Evolutionary conservation across 1,284 basidiomycete species (phyloP).

Genomic region (Anthracocystis panici-leucophaei): DNA sequence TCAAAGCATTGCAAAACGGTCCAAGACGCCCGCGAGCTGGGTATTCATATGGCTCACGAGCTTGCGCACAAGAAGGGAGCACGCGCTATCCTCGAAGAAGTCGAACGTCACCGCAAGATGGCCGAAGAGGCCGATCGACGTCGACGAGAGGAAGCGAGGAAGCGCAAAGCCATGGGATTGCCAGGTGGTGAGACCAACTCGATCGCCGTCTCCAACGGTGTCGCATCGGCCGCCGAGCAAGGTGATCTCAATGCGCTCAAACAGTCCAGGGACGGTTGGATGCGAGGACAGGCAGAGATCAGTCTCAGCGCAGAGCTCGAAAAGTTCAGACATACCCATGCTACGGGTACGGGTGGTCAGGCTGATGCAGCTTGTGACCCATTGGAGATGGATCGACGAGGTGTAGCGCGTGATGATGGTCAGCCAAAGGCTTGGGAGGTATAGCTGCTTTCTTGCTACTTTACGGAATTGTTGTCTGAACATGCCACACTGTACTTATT

Average conservation of each 20-base stretch:
- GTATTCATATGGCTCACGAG: constrained; percentile 58
- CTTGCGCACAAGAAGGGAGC: constrained; percentile 61
- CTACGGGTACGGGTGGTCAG: constrained; percentile 18
- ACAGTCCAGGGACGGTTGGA: constrained; percentile 37
- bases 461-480: neutral
- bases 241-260: constrained; percentile 42
- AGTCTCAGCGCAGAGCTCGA: constrained; percentile 34
- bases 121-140: constrained; percentile 64
- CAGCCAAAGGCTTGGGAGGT: constrained; percentile 69
- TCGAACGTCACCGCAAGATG: constrained; percentile 66
- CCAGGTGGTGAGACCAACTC: constrained; percentile 36
- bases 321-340: constrained; percentile 14
- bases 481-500: neutral
- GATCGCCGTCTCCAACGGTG: constrained; percentile 20
- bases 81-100: constrained; percentile 63
- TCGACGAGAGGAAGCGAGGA: constrained; percentile 50
- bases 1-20: constrained; percentile 43
- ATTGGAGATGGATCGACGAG: constrained; percentile 61
- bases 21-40: constrained; percentile 60
- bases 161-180: constrained; percentile 40
- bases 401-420: constrained; percentile 63
- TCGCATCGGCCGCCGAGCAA: constrained; percentile 32
- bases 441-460: constrained; percentile 6
- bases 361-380: constrained; percentile 31
- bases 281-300: constrained; percentile 47